A percentile compares a stretch with the other conserved stretches of the same genome.
phyloP scores from a whole-genome alignment of 768 basidiomycete genomes.

The Cyclocybe aegerita region DNA sequence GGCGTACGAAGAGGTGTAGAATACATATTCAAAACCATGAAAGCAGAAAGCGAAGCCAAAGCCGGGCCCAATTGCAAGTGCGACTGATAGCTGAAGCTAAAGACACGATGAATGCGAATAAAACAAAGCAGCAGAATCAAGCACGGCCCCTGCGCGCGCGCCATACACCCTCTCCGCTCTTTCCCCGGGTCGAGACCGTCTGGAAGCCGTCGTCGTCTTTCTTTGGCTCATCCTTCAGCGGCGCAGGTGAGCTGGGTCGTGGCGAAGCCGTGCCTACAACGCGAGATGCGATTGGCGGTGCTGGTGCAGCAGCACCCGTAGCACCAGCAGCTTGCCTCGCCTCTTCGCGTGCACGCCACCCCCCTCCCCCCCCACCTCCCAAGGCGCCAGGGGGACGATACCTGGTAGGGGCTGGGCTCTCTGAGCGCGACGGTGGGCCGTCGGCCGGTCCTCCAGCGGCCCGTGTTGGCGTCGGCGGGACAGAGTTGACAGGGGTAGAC shows the following conservation, averaged over 20 bases:
- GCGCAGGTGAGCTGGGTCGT: conserved; percentile 32
- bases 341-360: neutral
- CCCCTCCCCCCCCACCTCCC: conserved; percentile 19
- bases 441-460: conserved; percentile 19
- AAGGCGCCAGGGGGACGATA: conserved; percentile 41
- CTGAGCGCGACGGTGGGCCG: conserved; percentile 45
- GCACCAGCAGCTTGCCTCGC: neutral
- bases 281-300: conserved; percentile 13
- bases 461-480: conserved; percentile 9
- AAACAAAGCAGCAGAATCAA: conserved; percentile 4
- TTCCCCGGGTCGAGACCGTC: conserved; percentile 35
- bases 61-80: neutral
- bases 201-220: conserved; percentile 76
- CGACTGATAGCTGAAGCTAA: neutral
- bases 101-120: neutral
- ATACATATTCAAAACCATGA: conserved; percentile 5
- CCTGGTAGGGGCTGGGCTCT: conserved; percentile 55
- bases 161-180: conserved; percentile 16
- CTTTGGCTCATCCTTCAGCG: conserved; percentile 36
- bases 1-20: neutral
- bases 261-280: conserved; percentile 16
- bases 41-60: neutral
- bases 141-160: conserved; percentile 20
- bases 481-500: conserved; percentile 5
- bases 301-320: conserved; percentile 1